phyloP scores from a whole-genome alignment of 352 stramenopile genomes.

The Peronospora destructor region DNA sequence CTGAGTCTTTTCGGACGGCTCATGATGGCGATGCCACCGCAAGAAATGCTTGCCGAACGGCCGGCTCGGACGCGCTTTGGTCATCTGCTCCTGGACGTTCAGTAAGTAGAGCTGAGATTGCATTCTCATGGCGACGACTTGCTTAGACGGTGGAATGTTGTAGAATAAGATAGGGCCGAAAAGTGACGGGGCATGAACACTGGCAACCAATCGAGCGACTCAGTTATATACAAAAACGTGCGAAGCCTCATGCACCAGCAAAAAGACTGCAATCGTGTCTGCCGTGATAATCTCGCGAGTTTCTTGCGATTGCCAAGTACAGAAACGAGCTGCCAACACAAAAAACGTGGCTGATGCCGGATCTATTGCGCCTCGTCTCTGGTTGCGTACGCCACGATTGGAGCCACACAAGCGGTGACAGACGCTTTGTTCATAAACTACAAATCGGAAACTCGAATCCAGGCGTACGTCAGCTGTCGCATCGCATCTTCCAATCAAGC shows the following conservation, averaged over 20 bases:
- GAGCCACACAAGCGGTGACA: no score
- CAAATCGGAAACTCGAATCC: no score
- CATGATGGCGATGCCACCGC: constrained; percentile 32
- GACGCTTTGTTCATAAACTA: background rate
- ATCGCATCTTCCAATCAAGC: constrained; percentile 15
- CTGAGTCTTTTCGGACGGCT: constrained; percentile 20
- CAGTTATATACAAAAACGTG: constrained; percentile 8
- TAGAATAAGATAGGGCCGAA: constrained; percentile 14
- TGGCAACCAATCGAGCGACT: constrained; percentile 3
- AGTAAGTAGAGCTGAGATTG: constrained; percentile 27
- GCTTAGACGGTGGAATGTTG: constrained; percentile 18
- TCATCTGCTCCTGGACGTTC: constrained; percentile 24
- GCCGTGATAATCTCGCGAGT: constrained; percentile 6
- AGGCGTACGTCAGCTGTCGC: constrained; percentile 17
- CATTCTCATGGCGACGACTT: constrained; percentile 37
- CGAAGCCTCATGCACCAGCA: constrained; percentile 4
- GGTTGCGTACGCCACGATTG: constrained; percentile 10
- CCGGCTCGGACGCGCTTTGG: constrained; percentile 21
- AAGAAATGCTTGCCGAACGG: constrained; percentile 25
- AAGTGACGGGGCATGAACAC: constrained; percentile 27
- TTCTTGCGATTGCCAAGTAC: no score
- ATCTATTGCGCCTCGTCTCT: constrained; percentile 14
- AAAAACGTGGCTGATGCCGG: no score
- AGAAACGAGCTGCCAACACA: no score
- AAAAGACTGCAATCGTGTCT: constrained; percentile 9